Evolutionary conservation across 805 yeast genomes (phyloP), one percentile per base, ranked within the genome.

Genomic region (Yarrowia alimentaria): DNA sequence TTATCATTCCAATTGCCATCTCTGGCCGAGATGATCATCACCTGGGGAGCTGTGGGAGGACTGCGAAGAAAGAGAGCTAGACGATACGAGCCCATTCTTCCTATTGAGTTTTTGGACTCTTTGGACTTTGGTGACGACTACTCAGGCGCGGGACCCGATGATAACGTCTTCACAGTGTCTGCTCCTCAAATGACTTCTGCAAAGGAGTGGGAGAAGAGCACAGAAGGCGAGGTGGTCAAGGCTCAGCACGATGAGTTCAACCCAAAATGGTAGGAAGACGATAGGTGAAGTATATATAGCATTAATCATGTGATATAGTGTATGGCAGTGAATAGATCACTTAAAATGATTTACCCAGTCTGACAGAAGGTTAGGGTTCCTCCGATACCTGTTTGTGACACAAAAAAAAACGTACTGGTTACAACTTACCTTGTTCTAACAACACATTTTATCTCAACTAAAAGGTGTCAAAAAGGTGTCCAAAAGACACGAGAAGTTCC

Each of bases 1-100:
- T 59, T 70, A 19, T 78, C 80, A 2, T 75, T 85, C 22, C 75
- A 78, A 1, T 66, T 88, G 21, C 97, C 97, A 1, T 80, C 82
- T n/a, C 60, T 79, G 8, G 68, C 78, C 2, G 96, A 91, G 64
- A 67, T 88, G 64, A 73, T 87, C 19, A 79, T 77, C 52, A 74
- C 76, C 33, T 91, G 87, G 72, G 94, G 96, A 2, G 78, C 86
- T 1, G 61, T 80, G 13, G 83, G 85, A 3, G 85, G 87, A 1
- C 65, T 77, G 1, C 73, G 78, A 49, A 71, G 71, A 31, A 68
- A 70, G 16, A 74, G 80, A 47, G 76, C 84, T 14, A 69, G 71
- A 52, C 68, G 74, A 49, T 82, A 73, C 60, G 86, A 82, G 62
- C 96, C 97, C 1, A 68, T 78, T 17, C 66, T 89, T 38, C 91